A percentile compares a stretch with the other conserved stretches of the same genome.
phyloP scores from a whole-genome alignment of 73 alveolate genomes.

The Tetrahymena thermophila region DNA sequence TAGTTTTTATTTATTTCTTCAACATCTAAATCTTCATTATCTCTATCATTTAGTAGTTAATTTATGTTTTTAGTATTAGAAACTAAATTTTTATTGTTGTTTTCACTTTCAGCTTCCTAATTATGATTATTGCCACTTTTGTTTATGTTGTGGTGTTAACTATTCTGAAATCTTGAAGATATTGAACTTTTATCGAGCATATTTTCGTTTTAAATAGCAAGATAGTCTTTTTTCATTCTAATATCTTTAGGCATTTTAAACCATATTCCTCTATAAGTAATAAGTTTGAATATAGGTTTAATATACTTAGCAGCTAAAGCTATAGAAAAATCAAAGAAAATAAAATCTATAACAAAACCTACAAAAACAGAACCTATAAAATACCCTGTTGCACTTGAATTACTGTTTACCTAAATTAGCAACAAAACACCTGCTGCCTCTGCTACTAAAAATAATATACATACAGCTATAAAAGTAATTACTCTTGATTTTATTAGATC shows the following conservation, averaged over 20 bases:
- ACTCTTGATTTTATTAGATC: not conserved
- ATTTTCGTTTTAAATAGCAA: not conserved
- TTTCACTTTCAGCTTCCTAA: not conserved
- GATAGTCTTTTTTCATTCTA: not conserved
- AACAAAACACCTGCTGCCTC: not conserved
- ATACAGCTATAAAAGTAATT: not conserved
- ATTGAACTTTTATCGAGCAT: not conserved
- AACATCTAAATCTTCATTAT: not conserved
- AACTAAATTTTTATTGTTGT: not conserved
- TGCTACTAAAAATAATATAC: not conserved
- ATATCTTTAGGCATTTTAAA: not conserved
- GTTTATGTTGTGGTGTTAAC: not conserved
- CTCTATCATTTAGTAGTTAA: not conserved
- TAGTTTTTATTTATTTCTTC: not conserved
- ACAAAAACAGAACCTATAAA: not conserved
- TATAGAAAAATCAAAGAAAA: not conserved
- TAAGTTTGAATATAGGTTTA: not conserved
- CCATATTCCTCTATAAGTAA: not conserved
- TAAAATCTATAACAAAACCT: not conserved
- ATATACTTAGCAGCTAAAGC: not conserved
- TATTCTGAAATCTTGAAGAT: not conserved
- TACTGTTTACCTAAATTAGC: not conserved
- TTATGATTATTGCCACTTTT: not conserved
- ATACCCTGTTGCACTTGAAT: not conserved
- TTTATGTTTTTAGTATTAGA: not conserved